These are phyloP conservation scores for Thelephora terrestris DNA, from an alignment of 1,284 basidiomycete genomes.

Conservation along the genomic window DNA sequence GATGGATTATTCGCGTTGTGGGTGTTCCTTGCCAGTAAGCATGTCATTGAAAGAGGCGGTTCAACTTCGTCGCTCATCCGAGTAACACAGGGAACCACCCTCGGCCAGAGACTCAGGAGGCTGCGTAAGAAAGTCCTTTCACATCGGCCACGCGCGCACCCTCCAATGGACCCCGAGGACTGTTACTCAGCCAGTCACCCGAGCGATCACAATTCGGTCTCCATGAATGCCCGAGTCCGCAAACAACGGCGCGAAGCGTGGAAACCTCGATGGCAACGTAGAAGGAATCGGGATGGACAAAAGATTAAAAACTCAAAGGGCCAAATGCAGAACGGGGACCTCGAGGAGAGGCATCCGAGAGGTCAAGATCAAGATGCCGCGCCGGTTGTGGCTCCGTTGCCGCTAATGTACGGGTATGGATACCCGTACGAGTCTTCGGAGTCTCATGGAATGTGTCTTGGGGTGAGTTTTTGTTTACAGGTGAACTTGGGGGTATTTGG, in stretches of 20 bases:
- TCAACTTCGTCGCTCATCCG: background rate
- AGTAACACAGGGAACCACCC: conserved; percentile 13
- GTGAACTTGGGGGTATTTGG: too few relatives aligned
- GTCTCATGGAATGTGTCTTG: conserved; percentile 1
- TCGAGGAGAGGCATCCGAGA: conserved; percentile 8
- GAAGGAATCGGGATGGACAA: conserved; percentile 16
- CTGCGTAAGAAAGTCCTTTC: conserved; percentile 11
- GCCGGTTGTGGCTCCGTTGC: conserved; percentile 18
- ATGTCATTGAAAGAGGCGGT: background rate
- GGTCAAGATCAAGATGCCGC: conserved; percentile 12
- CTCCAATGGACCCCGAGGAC: conserved; percentile 21
- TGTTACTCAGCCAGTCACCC: conserved; percentile 28
- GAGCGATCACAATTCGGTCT: conserved; percentile 25
- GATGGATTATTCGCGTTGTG: conserved; percentile 10
- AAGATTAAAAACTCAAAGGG: conserved; percentile 11
- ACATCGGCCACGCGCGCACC: conserved; percentile 10
- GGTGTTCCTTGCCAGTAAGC: conserved; percentile 7
- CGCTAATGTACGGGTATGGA: conserved; percentile 9
- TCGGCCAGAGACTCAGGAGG: conserved; percentile 20
- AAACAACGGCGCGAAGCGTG: conserved; percentile 5
- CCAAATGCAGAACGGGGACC: background rate
- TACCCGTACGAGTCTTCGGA: conserved; percentile 5
- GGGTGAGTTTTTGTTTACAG: conserved; percentile 1
- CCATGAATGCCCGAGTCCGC: conserved; percentile 3
- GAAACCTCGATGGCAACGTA: conserved; percentile 10